Base-by-base conservation (phyloP, 208 protist species). In the Endotrypanum monterogeii region DNA sequence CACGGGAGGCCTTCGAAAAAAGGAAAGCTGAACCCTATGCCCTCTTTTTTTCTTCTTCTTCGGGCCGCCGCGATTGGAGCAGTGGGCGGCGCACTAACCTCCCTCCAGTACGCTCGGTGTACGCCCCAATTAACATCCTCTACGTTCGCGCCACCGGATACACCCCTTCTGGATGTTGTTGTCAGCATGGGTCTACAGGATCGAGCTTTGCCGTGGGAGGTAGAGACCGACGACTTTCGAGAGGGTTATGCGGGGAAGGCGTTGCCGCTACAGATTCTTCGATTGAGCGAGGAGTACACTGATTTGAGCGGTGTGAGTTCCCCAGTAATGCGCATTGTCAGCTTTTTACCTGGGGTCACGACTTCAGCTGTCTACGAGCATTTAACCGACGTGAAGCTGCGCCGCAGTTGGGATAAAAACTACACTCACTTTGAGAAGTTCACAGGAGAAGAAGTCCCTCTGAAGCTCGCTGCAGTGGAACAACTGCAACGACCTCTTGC, bases 311-410 rank as follows among this genome's bases (percentile, higher is more conserved):
- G 73, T 12, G 57, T 23, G 1, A 66, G 28, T 32, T 79, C 74
- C 25, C 89, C 89, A 30, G 76, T 90, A 51, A 85, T 91, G 80
- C 89, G 89, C 1, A 61, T 90, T 41, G 73, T 91, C 39, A 83
- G 75, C 14, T 88, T 88, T 69, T 82, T 93, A 20, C 89, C 89
- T 37, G 71, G 67, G 48, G 79, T 79, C 2, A 23, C 76, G 2
- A 80, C 86, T 2, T 44, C 69, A 0, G 66, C 81, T 30, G 78
- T 89, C 12, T 85, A 83, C 56, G 50, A 66, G 11, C 75, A 80
- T 46, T 81, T 93, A 60, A 88, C 84, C 3, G 84, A 91, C 55
- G 46, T 90, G 25, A 20, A 78, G 41, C n/a, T 84, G 52, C 78
- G 89, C 1, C 61, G 41, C 18, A 25, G 63, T 16, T 93, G 89